Evolutionary conservation across 306 rosid genomes (phyloP).

Genomic region (Gastrolobium villosum): DNA sequence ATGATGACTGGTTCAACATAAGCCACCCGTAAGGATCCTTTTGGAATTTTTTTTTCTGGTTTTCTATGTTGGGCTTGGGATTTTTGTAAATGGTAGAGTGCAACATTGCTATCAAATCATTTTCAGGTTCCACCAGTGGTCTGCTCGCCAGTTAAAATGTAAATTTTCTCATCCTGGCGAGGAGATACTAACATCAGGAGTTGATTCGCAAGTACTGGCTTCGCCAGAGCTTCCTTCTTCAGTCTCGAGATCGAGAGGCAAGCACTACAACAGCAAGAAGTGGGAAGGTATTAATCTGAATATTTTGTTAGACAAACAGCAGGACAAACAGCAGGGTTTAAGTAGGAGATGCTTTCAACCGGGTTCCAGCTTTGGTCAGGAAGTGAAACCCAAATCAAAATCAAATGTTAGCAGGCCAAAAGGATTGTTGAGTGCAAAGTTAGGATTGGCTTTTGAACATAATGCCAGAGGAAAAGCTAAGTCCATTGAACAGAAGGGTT

Average conservation of each 20-base stretch:
- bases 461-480: slow-evolving; percentile 49
- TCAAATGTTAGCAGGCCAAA: slow-evolving; percentile 42
- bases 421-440: slow-evolving; percentile 50
- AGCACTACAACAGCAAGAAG: slow-evolving; percentile 63
- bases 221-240: slow-evolving; percentile 71
- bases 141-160: slow-evolving; percentile 67
- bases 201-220: slow-evolving; percentile 48
- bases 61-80: background rate
- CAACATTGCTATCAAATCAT: slow-evolving; percentile 41
- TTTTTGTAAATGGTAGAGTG: slow-evolving; percentile 24
- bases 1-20: slow-evolving; percentile 72
- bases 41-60: background rate
- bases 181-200: slow-evolving; percentile 46
- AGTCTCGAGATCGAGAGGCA: slow-evolving; percentile 86
- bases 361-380: slow-evolving; percentile 48
- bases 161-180: slow-evolving; percentile 66
- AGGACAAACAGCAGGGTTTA: slow-evolving; percentile 55
- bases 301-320: slow-evolving; percentile 54
- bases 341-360: slow-evolving; percentile 47
- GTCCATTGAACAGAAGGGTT: slow-evolving; percentile 44
- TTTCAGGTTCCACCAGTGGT: slow-evolving; percentile 81
- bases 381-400: slow-evolving; percentile 57
- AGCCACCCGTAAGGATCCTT: slow-evolving; percentile 71
- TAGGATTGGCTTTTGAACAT: slow-evolving; percentile 47
- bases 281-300: slow-evolving; percentile 59